Conservation (phyloP, 345 rosid species). For the Linum trigynum region DNA sequence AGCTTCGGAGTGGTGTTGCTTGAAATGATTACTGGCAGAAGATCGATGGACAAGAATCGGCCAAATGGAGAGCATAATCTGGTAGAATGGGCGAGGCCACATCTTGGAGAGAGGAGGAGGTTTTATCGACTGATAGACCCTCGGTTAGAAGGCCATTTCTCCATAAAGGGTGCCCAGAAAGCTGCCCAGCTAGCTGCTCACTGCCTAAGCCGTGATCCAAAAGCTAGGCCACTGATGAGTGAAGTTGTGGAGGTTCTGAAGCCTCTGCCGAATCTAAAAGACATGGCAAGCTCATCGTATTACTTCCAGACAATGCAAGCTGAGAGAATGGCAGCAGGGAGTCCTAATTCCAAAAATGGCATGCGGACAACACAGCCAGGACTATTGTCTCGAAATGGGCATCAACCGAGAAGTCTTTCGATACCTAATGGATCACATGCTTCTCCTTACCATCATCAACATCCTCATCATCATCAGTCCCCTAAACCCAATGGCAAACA, state of each 20-base stretch:
- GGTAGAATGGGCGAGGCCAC: constrained; percentile 84
- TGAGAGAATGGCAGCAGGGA: constrained; percentile 24
- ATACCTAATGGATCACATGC: constrained; percentile 64
- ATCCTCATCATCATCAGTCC: constrained; percentile 44
- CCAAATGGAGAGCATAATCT: constrained; percentile 74
- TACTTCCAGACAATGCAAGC: constrained; percentile 68
- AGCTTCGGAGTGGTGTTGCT: constrained; percentile 93
- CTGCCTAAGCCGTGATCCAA: constrained; percentile 74
- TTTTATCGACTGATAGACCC: constrained; percentile 69
- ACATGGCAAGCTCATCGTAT: constrained; percentile 77
- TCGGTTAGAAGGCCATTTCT: constrained; percentile 78
- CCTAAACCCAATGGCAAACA: constrained; percentile 58
- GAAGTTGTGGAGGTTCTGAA: constrained; percentile 60
- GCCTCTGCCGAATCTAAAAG: constrained; percentile 64
- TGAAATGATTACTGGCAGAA: constrained; percentile 83
- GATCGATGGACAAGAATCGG: constrained; percentile 94
- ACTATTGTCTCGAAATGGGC: constrained; percentile 45
- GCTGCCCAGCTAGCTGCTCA: constrained; percentile 71
- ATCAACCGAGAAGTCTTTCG: constrained; percentile 52
- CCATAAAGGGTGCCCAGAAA: constrained; percentile 73
- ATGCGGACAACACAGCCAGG: constrained; percentile 34
- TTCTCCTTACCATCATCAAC: constrained; percentile 56
- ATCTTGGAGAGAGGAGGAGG: constrained; percentile 73
- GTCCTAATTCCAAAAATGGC: constrained; percentile 34
- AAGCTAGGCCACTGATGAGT: constrained; percentile 76